These are phyloP conservation scores for Gynostemma pentaphyllum DNA, from an alignment of 306 rosid species.

Conservation along the genomic window DNA sequence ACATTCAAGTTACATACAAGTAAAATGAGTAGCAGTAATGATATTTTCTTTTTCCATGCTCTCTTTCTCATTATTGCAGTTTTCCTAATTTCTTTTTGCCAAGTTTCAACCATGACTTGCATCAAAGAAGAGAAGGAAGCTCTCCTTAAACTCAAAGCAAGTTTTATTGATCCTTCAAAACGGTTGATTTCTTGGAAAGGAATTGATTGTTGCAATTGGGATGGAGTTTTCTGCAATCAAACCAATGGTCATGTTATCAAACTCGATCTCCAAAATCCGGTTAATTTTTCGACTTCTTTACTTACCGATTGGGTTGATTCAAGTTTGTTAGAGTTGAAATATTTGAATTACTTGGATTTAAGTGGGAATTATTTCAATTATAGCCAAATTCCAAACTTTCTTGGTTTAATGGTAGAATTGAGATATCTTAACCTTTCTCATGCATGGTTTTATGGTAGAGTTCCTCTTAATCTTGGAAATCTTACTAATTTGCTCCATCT, in stretches of 20 bases:
- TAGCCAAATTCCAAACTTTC: not conserved
- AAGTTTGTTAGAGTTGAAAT: slow-evolving; percentile 1
- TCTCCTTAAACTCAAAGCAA: not conserved
- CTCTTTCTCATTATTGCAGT: slow-evolving; percentile 47
- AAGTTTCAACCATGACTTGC: not conserved
- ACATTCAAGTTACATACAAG: too few species aligned
- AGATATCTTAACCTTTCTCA: not conserved
- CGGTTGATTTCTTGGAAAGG: not conserved
- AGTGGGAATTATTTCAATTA: not conserved
- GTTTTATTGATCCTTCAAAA: not conserved
- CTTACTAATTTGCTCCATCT: not conserved
- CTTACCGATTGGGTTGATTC: not conserved
- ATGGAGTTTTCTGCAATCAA: not conserved
- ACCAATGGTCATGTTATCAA: not conserved
- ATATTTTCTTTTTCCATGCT: slow-evolving; percentile 10
- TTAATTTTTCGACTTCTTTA: not conserved
- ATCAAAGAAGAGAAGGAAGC: not conserved
- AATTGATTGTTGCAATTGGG: not conserved
- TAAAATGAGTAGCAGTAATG: too few species aligned
- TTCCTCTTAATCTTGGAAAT: not conserved
- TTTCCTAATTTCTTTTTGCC: not conserved
- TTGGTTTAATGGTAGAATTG: not conserved
- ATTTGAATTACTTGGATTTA: not conserved
- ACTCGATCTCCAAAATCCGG: not conserved
- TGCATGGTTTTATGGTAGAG: not conserved